Evolutionary conservation across 345 rosid species (phyloP).

Genomic region (Boechera divaricarpa): DNA sequence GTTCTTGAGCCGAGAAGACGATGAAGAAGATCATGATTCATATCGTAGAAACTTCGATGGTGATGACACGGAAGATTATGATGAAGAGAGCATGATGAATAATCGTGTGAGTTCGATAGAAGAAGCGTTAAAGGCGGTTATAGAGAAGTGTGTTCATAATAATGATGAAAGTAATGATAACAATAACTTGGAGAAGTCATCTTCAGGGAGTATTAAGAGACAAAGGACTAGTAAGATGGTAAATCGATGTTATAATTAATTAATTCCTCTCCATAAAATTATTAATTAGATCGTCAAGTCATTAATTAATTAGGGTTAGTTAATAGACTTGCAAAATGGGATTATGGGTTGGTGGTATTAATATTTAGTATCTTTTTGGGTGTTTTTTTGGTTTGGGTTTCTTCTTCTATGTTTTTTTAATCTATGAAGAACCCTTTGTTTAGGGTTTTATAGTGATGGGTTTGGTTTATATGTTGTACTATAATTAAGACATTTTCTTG

Average conservation of each 20-base stretch:
- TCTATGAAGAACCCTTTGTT: slow-evolving; percentile 40
- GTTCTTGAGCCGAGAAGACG: slow-evolving; percentile 72
- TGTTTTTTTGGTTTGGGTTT: slow-evolving; percentile 34
- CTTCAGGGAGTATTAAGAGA: slow-evolving; percentile 84
- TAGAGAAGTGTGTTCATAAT: slow-evolving; percentile 66
- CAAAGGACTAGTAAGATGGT: slow-evolving; percentile 66
- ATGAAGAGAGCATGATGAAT: slow-evolving; percentile 40
- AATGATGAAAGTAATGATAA: slow-evolving; percentile 40
- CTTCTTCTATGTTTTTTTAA: slow-evolving; percentile 42
- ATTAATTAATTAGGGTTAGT: slow-evolving; percentile 40
- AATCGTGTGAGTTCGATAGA: slow-evolving; percentile 71
- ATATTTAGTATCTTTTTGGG: slow-evolving; percentile 29
- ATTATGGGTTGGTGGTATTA: slow-evolving; percentile 32
- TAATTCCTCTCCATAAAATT: slow-evolving; percentile 26
- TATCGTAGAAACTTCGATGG: slow-evolving; percentile 30
- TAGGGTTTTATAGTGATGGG: slow-evolving; percentile 39
- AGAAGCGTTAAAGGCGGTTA: slow-evolving; percentile 89
- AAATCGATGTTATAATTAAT: slow-evolving; percentile 40
- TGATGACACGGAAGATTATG: slow-evolving; percentile 20
- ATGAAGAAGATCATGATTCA: slow-evolving; percentile 39
- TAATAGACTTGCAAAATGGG: slow-evolving; percentile 32
- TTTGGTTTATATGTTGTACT: slow-evolving; percentile 28
- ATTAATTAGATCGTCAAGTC: slow-evolving; percentile 20
- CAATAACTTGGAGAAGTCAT: slow-evolving; percentile 70
- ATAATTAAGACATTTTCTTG: slow-evolving; percentile 33